These are phyloP conservation scores for Xenoacremonium recifei DNA, from an alignment of 2,329 filamentous ascomycete genomes.

Conservation along the genomic window DNA sequence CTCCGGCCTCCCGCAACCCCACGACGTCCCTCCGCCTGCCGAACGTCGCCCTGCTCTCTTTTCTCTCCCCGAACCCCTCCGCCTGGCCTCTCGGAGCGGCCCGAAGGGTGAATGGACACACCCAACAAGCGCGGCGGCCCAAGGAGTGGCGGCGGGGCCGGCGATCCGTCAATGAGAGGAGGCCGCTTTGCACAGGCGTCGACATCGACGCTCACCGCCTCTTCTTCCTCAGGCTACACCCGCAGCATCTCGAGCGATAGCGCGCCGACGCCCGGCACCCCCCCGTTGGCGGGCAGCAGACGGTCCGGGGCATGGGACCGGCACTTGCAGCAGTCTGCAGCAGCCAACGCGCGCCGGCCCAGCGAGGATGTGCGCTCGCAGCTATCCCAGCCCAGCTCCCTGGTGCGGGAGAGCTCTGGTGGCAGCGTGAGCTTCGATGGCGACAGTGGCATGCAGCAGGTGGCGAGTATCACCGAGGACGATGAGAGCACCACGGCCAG, in stretches of 20 bases:
- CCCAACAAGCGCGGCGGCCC: slow-evolving; percentile 10
- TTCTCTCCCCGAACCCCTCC: too few relatives aligned
- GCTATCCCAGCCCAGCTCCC: neutral
- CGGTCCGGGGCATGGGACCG: slow-evolving; percentile 22
- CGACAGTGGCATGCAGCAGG: neutral
- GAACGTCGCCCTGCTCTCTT: too few relatives aligned
- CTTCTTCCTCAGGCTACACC: slow-evolving; percentile 19
- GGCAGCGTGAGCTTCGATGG: neutral
- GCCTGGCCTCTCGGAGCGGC: slow-evolving; percentile 19
- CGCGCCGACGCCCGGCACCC: slow-evolving; percentile 20
- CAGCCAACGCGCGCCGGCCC: neutral
- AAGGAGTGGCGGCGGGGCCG: slow-evolving; percentile 8
- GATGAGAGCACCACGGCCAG: slow-evolving; percentile 8
- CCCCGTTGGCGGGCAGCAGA: slow-evolving; percentile 13
- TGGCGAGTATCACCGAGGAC: neutral
- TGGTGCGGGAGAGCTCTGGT: neutral
- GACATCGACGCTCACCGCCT: slow-evolving; percentile 18
- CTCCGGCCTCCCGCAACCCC: too few relatives aligned
- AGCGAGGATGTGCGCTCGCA: neutral
- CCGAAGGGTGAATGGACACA: slow-evolving; percentile 14
- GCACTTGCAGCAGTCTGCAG: slow-evolving; percentile 19
- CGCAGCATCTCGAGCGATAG: slow-evolving; percentile 20
- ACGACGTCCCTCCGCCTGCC: too few relatives aligned
- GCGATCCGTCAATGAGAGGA: slow-evolving; percentile 5
- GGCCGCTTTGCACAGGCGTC: slow-evolving; percentile 9